Evolutionary conservation across 345 rosid genomes (phyloP), one percentile per base, ranked within the genome.

Genomic region (Eucalyptus melliodora): DNA sequence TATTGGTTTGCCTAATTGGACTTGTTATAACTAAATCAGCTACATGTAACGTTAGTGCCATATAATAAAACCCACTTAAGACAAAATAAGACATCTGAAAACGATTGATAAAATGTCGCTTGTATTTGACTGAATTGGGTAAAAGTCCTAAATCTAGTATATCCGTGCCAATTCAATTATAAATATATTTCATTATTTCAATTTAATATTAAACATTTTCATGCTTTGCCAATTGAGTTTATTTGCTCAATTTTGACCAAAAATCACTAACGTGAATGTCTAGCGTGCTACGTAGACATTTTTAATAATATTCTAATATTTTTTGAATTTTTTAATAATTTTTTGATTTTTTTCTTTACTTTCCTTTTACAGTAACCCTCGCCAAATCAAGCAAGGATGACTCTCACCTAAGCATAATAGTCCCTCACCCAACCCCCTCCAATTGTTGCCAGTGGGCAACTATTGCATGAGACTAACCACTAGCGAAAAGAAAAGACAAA

Each of bases 231-330:
- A 51, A 51, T 51, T 51, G 0, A 51, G 0, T 51, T 4, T 1
- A 51, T 51, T 51, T 6, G 1, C 2, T 0, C 2, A 17, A 51
- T 51, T 51, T 51, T 51, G 0, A 4, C 9, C 0, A 17, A 23
- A 51, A 16, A 16, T 51, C 0, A 51, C 2, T 17, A 3, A 51
- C 4, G 2, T 51, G 56, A 51, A 16, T 17, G 9, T 51, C 0
- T 9, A 51, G 1, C 2, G 4, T 51, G 0, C 23, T 51, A 51
- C 8, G 2, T 51, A 4, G 0, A 51, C 23, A 6, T 51, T 51
- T 51, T 51, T 51, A 51, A 51, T 0, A 51, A 17, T 51, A 2
- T 17, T 51, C 7, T 16, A 0, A 6, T 16, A 3, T 51, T 55
- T 55, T 55, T 55, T 24, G 2, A 53, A 7, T 55, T 55, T 55